Base-by-base conservation (phyloP, 2,329 filamentous ascomycete genomes). In the Colletotrichum paranaense region DNA sequence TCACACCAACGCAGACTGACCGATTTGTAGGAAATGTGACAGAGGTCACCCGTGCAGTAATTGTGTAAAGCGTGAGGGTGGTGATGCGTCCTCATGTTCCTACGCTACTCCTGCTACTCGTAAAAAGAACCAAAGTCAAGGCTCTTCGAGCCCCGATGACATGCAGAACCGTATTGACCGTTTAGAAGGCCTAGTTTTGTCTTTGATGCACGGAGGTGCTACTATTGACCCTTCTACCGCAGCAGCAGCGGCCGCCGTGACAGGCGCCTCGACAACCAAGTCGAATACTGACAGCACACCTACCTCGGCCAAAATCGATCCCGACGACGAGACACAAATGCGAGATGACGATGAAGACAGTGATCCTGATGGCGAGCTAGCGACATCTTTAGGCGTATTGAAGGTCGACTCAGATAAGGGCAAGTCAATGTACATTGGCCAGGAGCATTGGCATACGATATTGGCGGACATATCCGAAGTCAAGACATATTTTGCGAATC, bases 131-230 rank as follows among this genome's bases (percentile, higher is more conserved):
- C 90, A 92, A 82, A 89, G 84, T 84, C 90, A 84, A 87, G 88
- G 82, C 73, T 83, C 88, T 78, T 84, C 88, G 67, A 91, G 83
- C 77, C 95, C 96, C 62, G 95, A 98, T 88, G 96, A 98, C 83
- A 98, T 98, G 96, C 96, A 98, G 86, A 97, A 97, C 81, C 93
- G 97, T 81, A 98, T 98, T 85, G 95, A 98, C 86, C 91, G 96
- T 78, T 88, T 98, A 76, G 96, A 98, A 88, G 93, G 94, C 78
- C 86, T 98, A 81, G 96, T 98, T 74, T 85, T 98, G 76, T 97
- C 95, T 32, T 84, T 98, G 80, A 98, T 98, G 96, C 96, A 96
- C 80, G 95, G 94, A 81, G 94, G 94, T 70, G 85, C 89, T 75
- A 86, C 85, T 66, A 79, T 88, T 67, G 87, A 89, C 60, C 76